Base-by-base conservation (phyloP, 2,329 filamentous ascomycete species). In the Colletotrichum sp. region DNA sequence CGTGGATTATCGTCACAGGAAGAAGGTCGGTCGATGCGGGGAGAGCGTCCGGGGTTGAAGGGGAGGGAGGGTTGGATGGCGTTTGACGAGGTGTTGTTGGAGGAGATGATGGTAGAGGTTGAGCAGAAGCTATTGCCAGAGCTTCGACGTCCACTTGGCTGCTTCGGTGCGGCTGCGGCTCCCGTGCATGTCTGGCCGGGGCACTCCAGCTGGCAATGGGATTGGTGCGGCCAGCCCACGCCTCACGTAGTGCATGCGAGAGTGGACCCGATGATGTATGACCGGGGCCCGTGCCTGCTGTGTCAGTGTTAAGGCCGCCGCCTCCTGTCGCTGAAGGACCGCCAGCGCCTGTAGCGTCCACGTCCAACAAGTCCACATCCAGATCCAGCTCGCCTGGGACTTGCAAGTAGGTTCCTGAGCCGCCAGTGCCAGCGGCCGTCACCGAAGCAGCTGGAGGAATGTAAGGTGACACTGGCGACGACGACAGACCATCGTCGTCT, bases 61-160 rank as follows among this genome's bases (percentile, higher is more conserved):
- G 75, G 71, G 78, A 71, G 49, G 76, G 81, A 80, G 83, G 80
- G 81, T 49, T 81, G 80, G 83, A 82, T 76, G 81, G 77, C 78
- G 81, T 77, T 78, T 81, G 79, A 79, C 81, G 80, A 80, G 81
- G 81, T 80, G 85, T 80, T 83, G 82, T 81, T 80, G 84, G 82
- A 83, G 85, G 83, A 84, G 86, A 86, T 81, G 84, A 82, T 84
- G 85, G 84, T 80, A 85, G 82, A 82, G 84, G 83, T 79, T 86
- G 84, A 79, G 80, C 80, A 78, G 83, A 81, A 84, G 84, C 84
- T 85, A 83, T 79, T 79, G 83, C 80, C 77, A 83, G 79, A 79
- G 80, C 80, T 81, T 79, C 76, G 77, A 76, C 78, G 80, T 76
- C 72, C 63, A 76, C 72, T 77, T 75, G 75, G 63, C 60, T 64